Evolutionary conservation across 495 filamentous ascomycete species (phyloP).

Genomic region (Chaetomidium leptoderma): DNA sequence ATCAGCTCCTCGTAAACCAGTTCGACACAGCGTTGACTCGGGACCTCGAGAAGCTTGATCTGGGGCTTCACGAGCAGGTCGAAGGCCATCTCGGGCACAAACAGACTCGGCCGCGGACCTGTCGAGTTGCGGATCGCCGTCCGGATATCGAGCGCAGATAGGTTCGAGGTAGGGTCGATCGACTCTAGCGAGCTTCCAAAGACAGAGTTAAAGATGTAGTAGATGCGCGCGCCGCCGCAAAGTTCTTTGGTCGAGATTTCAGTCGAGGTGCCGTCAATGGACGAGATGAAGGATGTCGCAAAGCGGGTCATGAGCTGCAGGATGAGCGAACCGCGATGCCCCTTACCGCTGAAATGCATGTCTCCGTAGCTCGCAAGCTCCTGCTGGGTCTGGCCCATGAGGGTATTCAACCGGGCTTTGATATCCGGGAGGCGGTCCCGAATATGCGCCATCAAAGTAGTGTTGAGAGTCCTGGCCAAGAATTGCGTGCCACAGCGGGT

Average conservation of each 20-base stretch:
- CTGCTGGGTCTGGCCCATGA: constrained; percentile 99
- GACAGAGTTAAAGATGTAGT: constrained; percentile 99
- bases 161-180: constrained; percentile 90
- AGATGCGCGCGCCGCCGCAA: constrained; percentile 93
- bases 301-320: constrained; percentile 98
- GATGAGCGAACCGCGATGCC: constrained; percentile 91
- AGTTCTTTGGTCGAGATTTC: constrained; percentile 99
- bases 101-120: constrained; percentile 88
- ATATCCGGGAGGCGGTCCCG: constrained; percentile 94
- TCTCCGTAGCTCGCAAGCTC: constrained; percentile 97
- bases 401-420: constrained; percentile 91
- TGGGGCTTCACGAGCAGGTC: constrained; percentile 97
- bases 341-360: constrained; percentile 96
- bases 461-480: constrained; percentile 90
- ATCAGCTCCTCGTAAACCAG: constrained; percentile 98
- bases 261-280: constrained; percentile 95
- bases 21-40: constrained; percentile 94
- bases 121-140: constrained; percentile 98
- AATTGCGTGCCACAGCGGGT: constrained; percentile 92
- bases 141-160: constrained; percentile 93
- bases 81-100: constrained; percentile 96
- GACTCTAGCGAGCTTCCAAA: constrained; percentile 96
- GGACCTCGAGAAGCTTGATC: constrained; percentile 94
- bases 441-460: constrained; percentile 93
- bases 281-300: constrained; percentile 95